These are phyloP conservation scores for Ceratocystis eucalypticola DNA, from an alignment of 2,329 filamentous ascomycete species.

Conservation along the genomic window DNA sequence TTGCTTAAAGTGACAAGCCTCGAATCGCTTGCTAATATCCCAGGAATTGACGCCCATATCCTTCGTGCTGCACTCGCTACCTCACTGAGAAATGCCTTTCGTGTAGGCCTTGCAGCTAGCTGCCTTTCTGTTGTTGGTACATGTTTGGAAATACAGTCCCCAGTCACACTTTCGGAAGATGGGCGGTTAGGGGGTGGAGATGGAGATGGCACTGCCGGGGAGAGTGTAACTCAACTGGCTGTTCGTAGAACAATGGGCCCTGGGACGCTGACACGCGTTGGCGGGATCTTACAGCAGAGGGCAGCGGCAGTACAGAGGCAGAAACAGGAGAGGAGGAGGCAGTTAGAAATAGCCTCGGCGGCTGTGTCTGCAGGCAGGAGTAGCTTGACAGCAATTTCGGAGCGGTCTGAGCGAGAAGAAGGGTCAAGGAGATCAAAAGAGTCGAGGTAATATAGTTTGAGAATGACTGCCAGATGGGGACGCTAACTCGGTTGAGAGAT, in stretches of 20 bases:
- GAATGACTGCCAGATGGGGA: too few species aligned
- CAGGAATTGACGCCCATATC: constrained; percentile 30
- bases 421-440: not conserved
- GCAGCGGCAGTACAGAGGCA: not conserved
- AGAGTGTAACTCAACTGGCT: not conserved
- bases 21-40: constrained; percentile 24
- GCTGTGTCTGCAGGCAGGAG: not conserved
- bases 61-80: constrained; percentile 50
- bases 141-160: constrained; percentile 19
- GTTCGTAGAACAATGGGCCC: not conserved
- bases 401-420: not conserved
- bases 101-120: constrained; percentile 43
- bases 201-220: not conserved
- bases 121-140: constrained; percentile 41
- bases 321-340: not conserved
- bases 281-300: not conserved
- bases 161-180: too few species aligned
- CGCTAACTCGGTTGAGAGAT: too few species aligned
- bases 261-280: not conserved
- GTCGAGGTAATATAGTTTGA: not conserved
- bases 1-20: constrained; percentile 20
- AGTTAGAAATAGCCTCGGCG: not conserved
- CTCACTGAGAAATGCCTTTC: constrained; percentile 45
- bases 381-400: constrained; percentile 1
- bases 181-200: not conserved